phyloP scores from a whole-genome alignment of 148 eudicot genomes.

The Fagopyrum homotropicum region DNA sequence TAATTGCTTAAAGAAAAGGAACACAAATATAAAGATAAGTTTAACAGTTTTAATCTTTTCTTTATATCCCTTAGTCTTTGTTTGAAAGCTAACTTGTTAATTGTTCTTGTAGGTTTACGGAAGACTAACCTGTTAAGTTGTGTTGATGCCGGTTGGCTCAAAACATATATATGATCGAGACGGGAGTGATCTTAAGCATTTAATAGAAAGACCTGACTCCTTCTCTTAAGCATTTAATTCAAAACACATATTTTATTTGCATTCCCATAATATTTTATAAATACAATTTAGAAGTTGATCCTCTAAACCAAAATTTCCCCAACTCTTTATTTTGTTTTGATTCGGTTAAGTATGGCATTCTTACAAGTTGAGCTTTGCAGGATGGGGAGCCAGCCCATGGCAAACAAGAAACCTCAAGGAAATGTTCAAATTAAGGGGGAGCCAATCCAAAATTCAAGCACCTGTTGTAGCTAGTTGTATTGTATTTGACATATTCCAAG shows the following conservation, averaged over 20 bases:
- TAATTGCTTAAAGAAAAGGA: too few species aligned
- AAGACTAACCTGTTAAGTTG: too few species aligned
- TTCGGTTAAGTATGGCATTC: background rate
- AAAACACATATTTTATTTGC: background rate
- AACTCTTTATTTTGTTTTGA: background rate
- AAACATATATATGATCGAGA: too few species aligned
- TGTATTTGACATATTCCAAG: background rate
- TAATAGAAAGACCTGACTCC: too few species aligned
- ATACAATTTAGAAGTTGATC: background rate
- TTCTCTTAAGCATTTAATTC: too few species aligned
- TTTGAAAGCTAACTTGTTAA: too few species aligned
- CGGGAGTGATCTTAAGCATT: too few species aligned
- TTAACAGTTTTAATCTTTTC: too few species aligned
- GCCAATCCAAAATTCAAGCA: conserved; percentile 80
- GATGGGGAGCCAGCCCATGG: conserved; percentile 65
- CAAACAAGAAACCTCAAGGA: conserved; percentile 35
- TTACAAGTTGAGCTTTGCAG: conserved; percentile 31
- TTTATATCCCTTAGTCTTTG: too few species aligned
- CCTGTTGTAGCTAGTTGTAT: conserved; percentile 44
- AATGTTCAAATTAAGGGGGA: conserved; percentile 72
- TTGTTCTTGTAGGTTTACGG: too few species aligned
- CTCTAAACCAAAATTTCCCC: background rate
- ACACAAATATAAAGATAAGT: too few species aligned
- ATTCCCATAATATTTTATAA: background rate
- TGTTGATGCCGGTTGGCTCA: too few species aligned